Percentiles rank a stretch among this genome's conserved stretches.
phyloP scores from a whole-genome alignment of 257 asterid species.

The Nicotiana attenuata region DNA sequence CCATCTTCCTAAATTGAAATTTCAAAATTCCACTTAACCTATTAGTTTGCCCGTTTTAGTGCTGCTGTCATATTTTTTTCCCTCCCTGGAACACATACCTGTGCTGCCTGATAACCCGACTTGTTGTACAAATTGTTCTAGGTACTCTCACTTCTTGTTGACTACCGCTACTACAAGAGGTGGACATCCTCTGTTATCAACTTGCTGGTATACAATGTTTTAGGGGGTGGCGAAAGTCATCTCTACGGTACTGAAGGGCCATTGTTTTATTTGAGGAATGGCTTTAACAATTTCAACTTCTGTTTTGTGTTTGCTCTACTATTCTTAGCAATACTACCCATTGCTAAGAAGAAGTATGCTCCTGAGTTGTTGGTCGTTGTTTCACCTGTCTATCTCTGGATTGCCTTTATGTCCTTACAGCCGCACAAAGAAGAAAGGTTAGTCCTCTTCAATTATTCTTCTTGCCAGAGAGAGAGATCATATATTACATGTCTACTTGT shows the following conservation, averaged over 20 bases:
- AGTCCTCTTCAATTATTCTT: conserved; percentile 6
- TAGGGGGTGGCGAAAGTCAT: conserved; percentile 98
- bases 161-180: conserved; percentile 67
- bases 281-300: conserved; percentile 89
- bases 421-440: conserved; percentile 99
- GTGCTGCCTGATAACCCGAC: conserved; percentile 12
- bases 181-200: conserved; percentile 95
- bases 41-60: not conserved
- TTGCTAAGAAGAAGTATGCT: conserved; percentile 70
- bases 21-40: not conserved
- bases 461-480: not conserved
- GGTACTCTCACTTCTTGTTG: conserved; percentile 73
- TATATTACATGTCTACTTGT: not conserved
- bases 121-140: conserved; percentile 28
- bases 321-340: conserved; percentile 63
- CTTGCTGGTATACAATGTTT: conserved; percentile 73
- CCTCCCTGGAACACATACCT: not conserved
- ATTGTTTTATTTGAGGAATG: conserved; percentile 73
- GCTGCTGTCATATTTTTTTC: conserved; percentile 3
- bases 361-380: conserved; percentile 74
- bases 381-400: conserved; percentile 90
- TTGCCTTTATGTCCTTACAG: conserved; percentile 94
- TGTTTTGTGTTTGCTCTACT: conserved; percentile 85
- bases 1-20: not conserved
- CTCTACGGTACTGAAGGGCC: conserved; percentile 93